A percentile compares a stretch with the other conserved stretches of the same genome.
Conservation (phyloP, 129 eudicot species). For the Artemisia annua region DNA sequence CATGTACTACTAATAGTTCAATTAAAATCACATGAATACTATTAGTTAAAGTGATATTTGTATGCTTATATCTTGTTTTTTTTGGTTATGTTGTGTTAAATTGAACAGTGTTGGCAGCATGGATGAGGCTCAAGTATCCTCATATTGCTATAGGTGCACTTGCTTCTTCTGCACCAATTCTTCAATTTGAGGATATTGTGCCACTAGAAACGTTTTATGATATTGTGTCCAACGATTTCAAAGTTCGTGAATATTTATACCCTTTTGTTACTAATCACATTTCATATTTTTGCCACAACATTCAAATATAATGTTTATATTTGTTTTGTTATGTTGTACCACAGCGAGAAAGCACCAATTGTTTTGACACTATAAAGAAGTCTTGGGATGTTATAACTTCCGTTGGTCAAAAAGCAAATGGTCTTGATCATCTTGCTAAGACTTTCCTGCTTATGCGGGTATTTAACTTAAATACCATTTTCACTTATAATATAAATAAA, state of each 20-base stretch:
- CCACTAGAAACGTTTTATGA: conserved; percentile 77
- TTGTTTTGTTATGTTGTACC: background rate
- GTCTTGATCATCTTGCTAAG: conserved; percentile 57
- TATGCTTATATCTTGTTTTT: background rate
- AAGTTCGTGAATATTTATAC: conserved; percentile 42
- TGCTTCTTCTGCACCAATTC: conserved; percentile 93
- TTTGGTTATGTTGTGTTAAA: conserved; percentile 1
- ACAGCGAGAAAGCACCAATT: conserved; percentile 80
- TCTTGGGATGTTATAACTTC: conserved; percentile 68
- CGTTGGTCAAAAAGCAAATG: conserved; percentile 48
- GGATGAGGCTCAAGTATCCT: conserved; percentile 98
- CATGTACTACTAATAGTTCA: too few species aligned
- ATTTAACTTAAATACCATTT: conserved; percentile 7
- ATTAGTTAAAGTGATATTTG: background rate
- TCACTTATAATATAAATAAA: background rate
- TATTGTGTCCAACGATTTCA: conserved; percentile 77
- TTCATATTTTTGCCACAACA: background rate
- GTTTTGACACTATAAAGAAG: conserved; percentile 81
- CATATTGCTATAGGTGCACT: conserved; percentile 86
- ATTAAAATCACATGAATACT: background rate
- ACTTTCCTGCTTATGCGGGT: conserved; percentile 77
- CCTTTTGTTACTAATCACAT: background rate
- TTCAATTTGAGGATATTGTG: conserved; percentile 91
- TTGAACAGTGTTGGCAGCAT: conserved; percentile 90
- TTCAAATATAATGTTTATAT: background rate